Evolutionary conservation across 371 early-diverging fungal genomes (phyloP), one percentile per base, ranked within the genome.

Genomic region (Dichotomocladium elegans): DNA sequence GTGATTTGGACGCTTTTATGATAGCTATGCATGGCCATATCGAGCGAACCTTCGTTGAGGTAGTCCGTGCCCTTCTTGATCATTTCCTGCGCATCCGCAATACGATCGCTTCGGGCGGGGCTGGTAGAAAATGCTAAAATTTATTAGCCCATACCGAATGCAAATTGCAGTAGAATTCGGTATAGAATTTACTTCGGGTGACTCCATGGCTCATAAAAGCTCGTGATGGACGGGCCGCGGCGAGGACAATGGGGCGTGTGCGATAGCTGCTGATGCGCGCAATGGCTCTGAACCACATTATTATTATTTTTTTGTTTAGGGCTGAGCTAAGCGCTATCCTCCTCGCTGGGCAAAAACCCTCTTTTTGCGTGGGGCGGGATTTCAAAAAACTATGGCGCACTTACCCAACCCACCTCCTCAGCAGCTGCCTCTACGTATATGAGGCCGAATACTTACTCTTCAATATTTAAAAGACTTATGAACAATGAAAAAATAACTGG

Each of bases 11-110:
- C 77, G 47, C 71, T 70, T 42, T 68, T 68, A 29, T 76, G 77
- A 46, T 70, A 76, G 48, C 69, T 68, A 35, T 68, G 58, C 77
- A 76, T 76, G n/a, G 77, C 77, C 77, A 76, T 68, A 41, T 76
- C 73, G 28, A 76, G 52, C 8, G 70, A 66, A 3, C 77, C 77
- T 29, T 72, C 55, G 48, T 68, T 63, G 55, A 76, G 44, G 43
- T 72, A 54, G 1, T 72, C 68, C 6, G 73, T 53, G 6, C 77
- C 77, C 22, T 61, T 46, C 26, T 65, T 68, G 10, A 76, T 70
- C 35, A 68, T 70, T 37, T 68, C 67, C 28, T 72, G 66, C 6
- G 77, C 77, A 47, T 75, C 76, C 30, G 64, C 11, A 42, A 66
- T 30, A 37, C 68, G 64, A 47, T 76, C 67, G 9, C 54, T 60